Base-by-base conservation (phyloP, 2,329 filamentous ascomycete species). In the Fonsecaea erecta region DNA sequence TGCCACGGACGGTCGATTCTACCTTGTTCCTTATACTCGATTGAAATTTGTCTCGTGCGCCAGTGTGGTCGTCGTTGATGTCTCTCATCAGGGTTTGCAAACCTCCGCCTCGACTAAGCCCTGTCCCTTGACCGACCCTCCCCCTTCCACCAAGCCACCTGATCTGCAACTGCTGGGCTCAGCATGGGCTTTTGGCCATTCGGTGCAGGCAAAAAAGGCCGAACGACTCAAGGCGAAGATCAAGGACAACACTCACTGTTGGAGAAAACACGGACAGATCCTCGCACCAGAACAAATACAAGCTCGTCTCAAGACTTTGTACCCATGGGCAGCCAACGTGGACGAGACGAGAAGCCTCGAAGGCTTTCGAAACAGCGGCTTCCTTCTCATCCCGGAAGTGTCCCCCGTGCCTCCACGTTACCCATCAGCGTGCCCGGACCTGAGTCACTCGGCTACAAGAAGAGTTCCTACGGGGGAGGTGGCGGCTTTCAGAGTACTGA, bases 111-210 rank as follows among this genome's bases (percentile, higher is more conserved):
- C 64, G 54, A 62, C 64, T 59, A 4, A 52, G 46, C 51, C 35
- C 24, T 24, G 52, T 69, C 52, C 67, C 67, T 63, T 69, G 53
- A 66, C 58, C 32, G 57, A 54, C 32, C 40, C 46, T 30, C 46
- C 24, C 24, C 16, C 40, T 61, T 40, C 35, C 32, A 60, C 51
- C 54, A 24, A n/a, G 37, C 26, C 43, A 18, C 48, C 30, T 28
- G 35, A 48, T 58, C 58, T 53, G 58, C 37, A 37, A 37, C 52
- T 52, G 58, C 54, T 60, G 67, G 67, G 51, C 62, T 62, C 65
- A 72, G 60, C 46, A 72, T 72, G 70, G 70, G 70, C 66, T 70
- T 72, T 67, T 72, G 70, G 70, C 68, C 69, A 30, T 72, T 72
- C 51, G 69, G 70, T 35, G 69, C 65, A 65, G 66, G 66, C 58